phyloP scores from a whole-genome alignment of 2,329 filamentous ascomycete genomes.

The Setomelanomma holmii region DNA sequence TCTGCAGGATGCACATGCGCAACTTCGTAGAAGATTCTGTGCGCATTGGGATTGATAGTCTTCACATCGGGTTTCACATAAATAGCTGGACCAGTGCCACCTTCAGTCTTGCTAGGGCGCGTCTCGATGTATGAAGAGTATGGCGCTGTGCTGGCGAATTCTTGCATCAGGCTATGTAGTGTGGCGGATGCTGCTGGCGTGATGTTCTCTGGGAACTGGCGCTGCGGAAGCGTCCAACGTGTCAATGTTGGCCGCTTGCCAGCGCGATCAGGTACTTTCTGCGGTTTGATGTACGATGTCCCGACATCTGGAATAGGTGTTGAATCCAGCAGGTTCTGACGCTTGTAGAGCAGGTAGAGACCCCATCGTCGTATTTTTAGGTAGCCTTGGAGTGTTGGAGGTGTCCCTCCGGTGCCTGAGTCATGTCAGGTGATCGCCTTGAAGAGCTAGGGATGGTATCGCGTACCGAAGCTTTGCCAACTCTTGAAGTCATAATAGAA shows the following conservation, averaged over 20 bases:
- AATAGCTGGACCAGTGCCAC: constrained; percentile 40
- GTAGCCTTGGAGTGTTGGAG: constrained; percentile 39
- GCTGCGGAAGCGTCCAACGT: constrained; percentile 42
- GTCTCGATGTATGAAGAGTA: constrained; percentile 28
- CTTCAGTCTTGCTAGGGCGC: constrained; percentile 37
- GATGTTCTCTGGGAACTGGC: constrained; percentile 30
- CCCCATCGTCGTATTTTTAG: constrained; percentile 39
- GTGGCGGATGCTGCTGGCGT: constrained; percentile 23
- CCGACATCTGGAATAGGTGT: constrained; percentile 33
- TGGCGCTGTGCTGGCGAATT: constrained; percentile 23
- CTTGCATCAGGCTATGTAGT: constrained; percentile 30
- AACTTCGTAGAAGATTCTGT: constrained; percentile 42
- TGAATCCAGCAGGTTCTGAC: constrained; percentile 32
- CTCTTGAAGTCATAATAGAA: constrained; percentile 33
- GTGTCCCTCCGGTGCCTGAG: constrained; percentile 41
- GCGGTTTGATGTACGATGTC: constrained; percentile 30
- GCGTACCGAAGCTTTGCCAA: constrained; percentile 29
- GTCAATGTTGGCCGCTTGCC: constrained; percentile 29
- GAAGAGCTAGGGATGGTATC: neutral
- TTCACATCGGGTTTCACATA: constrained; percentile 34
- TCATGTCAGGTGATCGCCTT: constrained; percentile 8
- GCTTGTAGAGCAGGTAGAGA: constrained; percentile 33
- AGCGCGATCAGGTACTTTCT: constrained; percentile 24
- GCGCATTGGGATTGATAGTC: constrained; percentile 35
- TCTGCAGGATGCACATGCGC: constrained; percentile 78